Percentiles rank a stretch among this genome's conserved stretches.
phyloP scores from a whole-genome alignment of 108 stramenopile genomes.

The Skeletonema potamos region DNA sequence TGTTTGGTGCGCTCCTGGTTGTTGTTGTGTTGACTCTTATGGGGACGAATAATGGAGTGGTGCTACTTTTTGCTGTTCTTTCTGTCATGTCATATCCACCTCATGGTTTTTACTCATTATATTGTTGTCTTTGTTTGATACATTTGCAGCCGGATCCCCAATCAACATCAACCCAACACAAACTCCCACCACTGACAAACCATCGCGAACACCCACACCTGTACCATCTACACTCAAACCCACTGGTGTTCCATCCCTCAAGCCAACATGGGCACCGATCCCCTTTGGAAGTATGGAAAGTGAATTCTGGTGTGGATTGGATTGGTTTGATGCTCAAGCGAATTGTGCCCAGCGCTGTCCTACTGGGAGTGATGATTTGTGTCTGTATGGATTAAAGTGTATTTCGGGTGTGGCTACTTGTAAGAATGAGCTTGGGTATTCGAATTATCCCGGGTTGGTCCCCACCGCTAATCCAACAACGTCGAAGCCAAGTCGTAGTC shows the following conservation, averaged over 20 bases:
- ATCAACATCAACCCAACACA: slow-evolving; percentile 15
- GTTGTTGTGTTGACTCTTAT: not conserved
- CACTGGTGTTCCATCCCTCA: slow-evolving; percentile 23
- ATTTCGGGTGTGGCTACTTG: slow-evolving; percentile 37
- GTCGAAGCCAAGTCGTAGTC: not conserved
- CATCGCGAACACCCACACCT: slow-evolving; percentile 31
- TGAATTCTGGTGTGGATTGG: slow-evolving; percentile 41
- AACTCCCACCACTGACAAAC: slow-evolving; percentile 35
- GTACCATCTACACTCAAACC: slow-evolving; percentile 16
- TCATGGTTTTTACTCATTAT: not conserved
- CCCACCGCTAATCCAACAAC: not conserved
- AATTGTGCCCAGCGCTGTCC: slow-evolving; percentile 38
- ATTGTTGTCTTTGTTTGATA: no score
- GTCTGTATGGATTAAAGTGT: slow-evolving; percentile 33
- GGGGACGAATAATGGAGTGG: not conserved
- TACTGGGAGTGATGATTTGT: slow-evolving; percentile 28
- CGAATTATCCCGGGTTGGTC: not conserved
- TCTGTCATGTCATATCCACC: not conserved
- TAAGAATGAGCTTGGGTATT: slow-evolving; percentile 31
- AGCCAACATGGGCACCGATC: slow-evolving; percentile 35
- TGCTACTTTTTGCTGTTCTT: not conserved
- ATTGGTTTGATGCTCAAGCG: slow-evolving; percentile 31
- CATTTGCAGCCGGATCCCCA: not conserved
- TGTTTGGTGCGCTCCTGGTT: not conserved
- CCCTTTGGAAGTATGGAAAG: slow-evolving; percentile 24